phyloP scores from a whole-genome alignment of 2,329 filamentous ascomycete genomes.

The Neobulgaria alba region DNA sequence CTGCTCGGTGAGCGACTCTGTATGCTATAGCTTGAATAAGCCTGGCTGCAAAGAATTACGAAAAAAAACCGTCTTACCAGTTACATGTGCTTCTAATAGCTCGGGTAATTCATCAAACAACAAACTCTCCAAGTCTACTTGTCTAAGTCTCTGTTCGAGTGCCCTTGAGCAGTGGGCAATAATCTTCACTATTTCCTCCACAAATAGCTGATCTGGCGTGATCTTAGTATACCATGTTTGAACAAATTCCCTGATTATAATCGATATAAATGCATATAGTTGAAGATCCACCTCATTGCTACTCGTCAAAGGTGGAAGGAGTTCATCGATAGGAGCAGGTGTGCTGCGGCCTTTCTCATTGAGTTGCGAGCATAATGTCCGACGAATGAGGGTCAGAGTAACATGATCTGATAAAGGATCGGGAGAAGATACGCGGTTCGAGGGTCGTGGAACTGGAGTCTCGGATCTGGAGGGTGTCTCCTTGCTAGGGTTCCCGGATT shows the following conservation, averaged over 20 bases:
- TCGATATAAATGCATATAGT: conserved; percentile 84
- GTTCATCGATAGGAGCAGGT: conserved; percentile 61
- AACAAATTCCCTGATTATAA: conserved; percentile 84
- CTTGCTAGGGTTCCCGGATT: neutral
- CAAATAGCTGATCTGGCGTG: conserved; percentile 80
- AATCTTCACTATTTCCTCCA: conserved; percentile 79
- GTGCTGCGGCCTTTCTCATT: conserved; percentile 46
- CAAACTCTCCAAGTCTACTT: conserved; percentile 74
- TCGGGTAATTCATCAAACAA: conserved; percentile 82
- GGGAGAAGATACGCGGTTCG: conserved; percentile 28
- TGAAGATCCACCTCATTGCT: conserved; percentile 90
- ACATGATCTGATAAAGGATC: conserved; percentile 65
- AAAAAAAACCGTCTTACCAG: conserved; percentile 55
- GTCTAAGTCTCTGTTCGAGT: conserved; percentile 74
- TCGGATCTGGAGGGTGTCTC: conserved; percentile 6
- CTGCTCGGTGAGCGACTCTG: conserved; percentile 54
- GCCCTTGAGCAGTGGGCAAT: conserved; percentile 87
- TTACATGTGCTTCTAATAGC: conserved; percentile 70
- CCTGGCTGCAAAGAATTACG: no score
- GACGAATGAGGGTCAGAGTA: conserved; percentile 73
- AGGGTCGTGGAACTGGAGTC: conserved; percentile 18
- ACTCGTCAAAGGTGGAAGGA: conserved; percentile 86
- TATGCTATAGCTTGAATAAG: conserved; percentile 47
- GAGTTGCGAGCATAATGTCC: conserved; percentile 69
- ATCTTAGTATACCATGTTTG: conserved; percentile 90